Conservation (phyloP, 2,329 filamentous ascomycete species). For the Neopestalotiopsis clavispora region DNA sequence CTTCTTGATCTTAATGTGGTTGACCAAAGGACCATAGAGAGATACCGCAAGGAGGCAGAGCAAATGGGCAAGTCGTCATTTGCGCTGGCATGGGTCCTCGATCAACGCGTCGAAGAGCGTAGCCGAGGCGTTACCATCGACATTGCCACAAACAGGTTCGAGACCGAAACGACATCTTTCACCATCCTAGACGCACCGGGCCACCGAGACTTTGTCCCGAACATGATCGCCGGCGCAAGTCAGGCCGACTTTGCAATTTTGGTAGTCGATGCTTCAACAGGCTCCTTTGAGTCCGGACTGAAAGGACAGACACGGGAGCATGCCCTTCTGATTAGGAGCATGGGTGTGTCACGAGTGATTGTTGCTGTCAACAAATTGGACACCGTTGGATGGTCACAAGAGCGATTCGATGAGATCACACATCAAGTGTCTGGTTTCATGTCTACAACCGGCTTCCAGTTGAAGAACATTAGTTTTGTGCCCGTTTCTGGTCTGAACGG, state of each 20-base stretch:
- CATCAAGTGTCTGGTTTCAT: slow-evolving; percentile 86
- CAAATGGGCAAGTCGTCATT: slow-evolving; percentile 95
- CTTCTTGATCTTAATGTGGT: slow-evolving; percentile 88
- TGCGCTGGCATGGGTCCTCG: slow-evolving; percentile 94
- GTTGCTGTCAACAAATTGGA: slow-evolving; percentile 97
- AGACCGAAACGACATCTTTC: slow-evolving; percentile 84
- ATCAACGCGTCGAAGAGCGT: slow-evolving; percentile 88
- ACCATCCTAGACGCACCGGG: slow-evolving; percentile 96
- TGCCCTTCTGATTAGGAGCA: slow-evolving; percentile 84
- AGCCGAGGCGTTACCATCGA: slow-evolving; percentile 93
- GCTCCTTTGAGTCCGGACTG: slow-evolving; percentile 91
- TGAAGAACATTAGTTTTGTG: slow-evolving; percentile 83
- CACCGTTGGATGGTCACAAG: slow-evolving; percentile 79
- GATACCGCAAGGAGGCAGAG: slow-evolving; percentile 85
- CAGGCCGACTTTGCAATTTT: slow-evolving; percentile 96
- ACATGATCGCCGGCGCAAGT: slow-evolving; percentile 97
- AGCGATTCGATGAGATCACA: slow-evolving; percentile 83
- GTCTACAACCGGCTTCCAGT: slow-evolving; percentile 78
- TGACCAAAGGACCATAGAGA: slow-evolving; percentile 86
- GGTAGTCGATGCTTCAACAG: slow-evolving; percentile 88
- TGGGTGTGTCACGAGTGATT: slow-evolving; percentile 86
- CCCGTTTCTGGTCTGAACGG: slow-evolving; percentile 89
- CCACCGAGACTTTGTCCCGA: slow-evolving; percentile 94
- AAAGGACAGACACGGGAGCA: slow-evolving; percentile 96
- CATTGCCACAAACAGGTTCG: slow-evolving; percentile 92